Percentiles rank a stretch among this genome's conserved stretches.
Conservation (phyloP, 768 basidiomycete species). For the Amanita rimosa region DNA sequence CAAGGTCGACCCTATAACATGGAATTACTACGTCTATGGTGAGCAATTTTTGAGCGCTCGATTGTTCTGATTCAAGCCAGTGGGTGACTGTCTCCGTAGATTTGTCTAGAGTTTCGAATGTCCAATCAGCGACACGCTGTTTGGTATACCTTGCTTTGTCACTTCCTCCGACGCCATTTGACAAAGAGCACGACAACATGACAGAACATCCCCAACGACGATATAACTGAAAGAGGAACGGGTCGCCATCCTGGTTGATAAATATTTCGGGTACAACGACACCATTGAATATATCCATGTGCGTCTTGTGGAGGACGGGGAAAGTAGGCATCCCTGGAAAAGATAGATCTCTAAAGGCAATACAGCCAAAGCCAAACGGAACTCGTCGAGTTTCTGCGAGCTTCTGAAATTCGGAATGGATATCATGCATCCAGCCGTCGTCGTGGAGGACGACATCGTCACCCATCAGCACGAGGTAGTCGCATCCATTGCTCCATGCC, state of each 20-base stretch:
- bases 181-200: constrained; percentile 31
- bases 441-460: constrained; percentile 43
- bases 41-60: constrained; percentile 20
- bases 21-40: constrained; percentile 48
- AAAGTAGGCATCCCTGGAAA: constrained; percentile 57
- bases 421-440: constrained; percentile 38
- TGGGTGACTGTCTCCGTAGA: constrained; percentile 22
- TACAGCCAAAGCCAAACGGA: constrained; percentile 41
- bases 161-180: constrained; percentile 36
- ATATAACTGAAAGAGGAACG: constrained; percentile 50
- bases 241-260: constrained; percentile 49
- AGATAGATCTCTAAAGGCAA: constrained; percentile 41
- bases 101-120: constrained; percentile 31
- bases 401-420: constrained; percentile 24
- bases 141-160: constrained; percentile 36
- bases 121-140: constrained; percentile 33
- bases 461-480: constrained; percentile 43
- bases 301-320: constrained; percentile 40
- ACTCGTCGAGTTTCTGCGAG: constrained; percentile 18
- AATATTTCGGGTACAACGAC: constrained; percentile 38
- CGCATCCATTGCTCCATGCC: constrained; percentile 36
- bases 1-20: constrained; percentile 39
- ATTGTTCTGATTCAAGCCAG: constrained; percentile 22
- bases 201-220: constrained; percentile 39
- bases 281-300: constrained; percentile 44